Conservation (phyloP, 495 filamentous ascomycete species). For the Hyaloscypha variabilis region DNA sequence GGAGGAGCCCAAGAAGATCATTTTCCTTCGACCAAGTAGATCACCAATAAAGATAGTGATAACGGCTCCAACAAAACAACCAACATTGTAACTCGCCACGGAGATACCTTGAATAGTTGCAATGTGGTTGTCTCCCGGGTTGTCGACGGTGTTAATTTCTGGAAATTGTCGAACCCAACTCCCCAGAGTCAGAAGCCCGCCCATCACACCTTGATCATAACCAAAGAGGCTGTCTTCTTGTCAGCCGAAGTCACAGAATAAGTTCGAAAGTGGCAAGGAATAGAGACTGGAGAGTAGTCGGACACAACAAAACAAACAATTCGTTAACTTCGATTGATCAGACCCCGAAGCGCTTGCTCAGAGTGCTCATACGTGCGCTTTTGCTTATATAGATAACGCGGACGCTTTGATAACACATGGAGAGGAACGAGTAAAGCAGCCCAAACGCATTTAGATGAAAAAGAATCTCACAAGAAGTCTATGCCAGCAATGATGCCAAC, state of each 20-base stretch:
- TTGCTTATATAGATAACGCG: neutral
- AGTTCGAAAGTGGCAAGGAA: neutral
- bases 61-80: constrained; percentile 73
- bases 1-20: constrained; percentile 69
- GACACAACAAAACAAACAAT: neutral
- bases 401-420: neutral
- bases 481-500: constrained; percentile 70
- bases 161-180: constrained; percentile 42
- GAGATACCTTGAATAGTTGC: constrained; percentile 48
- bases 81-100: constrained; percentile 66
- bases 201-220: constrained; percentile 52
- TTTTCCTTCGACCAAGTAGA: constrained; percentile 67
- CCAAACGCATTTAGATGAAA: neutral
- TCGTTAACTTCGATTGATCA: neutral
- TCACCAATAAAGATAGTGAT: constrained; percentile 73
- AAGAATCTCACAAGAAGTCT: constrained; percentile 57
- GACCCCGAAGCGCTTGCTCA: neutral
- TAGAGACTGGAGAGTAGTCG: neutral
- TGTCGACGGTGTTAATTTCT: constrained; percentile 36
- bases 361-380: neutral
- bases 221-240: constrained; percentile 43
- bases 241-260: neutral
- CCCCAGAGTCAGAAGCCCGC: constrained; percentile 42
- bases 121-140: constrained; percentile 25
- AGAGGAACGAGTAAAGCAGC: neutral